These are phyloP conservation scores for Acanthamoeba lenticulata DNA, from an alignment of 208 protist genomes.

Conservation along the genomic window DNA sequence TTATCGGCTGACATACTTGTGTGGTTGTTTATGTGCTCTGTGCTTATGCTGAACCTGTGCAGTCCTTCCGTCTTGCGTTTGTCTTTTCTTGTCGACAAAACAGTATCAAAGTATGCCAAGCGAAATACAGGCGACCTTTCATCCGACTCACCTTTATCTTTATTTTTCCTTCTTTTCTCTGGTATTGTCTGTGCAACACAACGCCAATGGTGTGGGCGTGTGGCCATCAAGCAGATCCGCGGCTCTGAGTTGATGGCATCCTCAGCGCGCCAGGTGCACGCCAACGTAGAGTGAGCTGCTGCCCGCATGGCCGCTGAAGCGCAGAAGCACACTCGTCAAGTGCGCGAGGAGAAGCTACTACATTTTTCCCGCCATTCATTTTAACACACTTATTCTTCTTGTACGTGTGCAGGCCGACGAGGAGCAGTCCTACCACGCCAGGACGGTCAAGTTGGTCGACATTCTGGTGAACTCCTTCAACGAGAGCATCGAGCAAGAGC, in stretches of 20 bases:
- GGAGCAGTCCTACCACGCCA: constrained; percentile 24
- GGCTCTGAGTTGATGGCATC: not conserved
- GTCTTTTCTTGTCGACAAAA: no score
- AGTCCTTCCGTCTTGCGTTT: no score
- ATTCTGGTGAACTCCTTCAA: not conserved
- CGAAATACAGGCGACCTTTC: no score
- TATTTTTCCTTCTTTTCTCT: no score
- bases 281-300: not conserved
- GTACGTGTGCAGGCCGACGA: constrained; percentile 17
- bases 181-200: no score
- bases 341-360: constrained; percentile 2
- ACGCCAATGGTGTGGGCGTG: not conserved
- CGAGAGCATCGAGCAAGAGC: constrained; percentile 16
- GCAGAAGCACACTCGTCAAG: not conserved
- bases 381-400: constrained; percentile 30
- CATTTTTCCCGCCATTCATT: not conserved
- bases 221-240: constrained; percentile 21
- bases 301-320: not conserved
- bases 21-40: no score
- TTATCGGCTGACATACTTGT: constrained; percentile 27
- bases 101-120: no score
- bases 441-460: not conserved
- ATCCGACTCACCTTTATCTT: no score
- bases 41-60: no score
- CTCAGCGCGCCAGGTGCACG: not conserved